Evolutionary conservation across 805 yeast genomes (phyloP).

Genomic region (Lipomyces lipofer): DNA sequence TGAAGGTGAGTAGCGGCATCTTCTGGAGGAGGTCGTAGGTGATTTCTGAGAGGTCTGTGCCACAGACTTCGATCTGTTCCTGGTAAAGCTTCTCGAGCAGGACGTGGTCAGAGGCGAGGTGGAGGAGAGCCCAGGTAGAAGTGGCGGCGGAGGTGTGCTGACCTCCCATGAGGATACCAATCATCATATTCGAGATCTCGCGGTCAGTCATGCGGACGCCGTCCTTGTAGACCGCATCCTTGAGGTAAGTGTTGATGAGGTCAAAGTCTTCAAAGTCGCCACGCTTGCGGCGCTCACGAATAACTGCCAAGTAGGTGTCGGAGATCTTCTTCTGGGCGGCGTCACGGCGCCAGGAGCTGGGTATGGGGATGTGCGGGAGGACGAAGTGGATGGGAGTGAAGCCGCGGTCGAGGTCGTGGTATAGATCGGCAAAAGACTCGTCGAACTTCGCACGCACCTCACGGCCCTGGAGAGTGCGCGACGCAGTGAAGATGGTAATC

Average conservation of each 20-base stretch:
- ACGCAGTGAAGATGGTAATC: conserved; percentile 93
- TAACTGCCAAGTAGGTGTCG: conserved; percentile 74
- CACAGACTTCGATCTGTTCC: conserved; percentile 68
- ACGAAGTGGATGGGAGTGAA: conserved; percentile 95
- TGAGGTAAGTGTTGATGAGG: conserved; percentile 83
- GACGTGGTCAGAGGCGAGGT: conserved; percentile 83
- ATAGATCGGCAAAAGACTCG: conserved; percentile 78
- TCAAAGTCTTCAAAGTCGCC: conserved; percentile 80
- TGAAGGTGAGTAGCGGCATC: conserved; percentile 77
- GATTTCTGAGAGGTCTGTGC: conserved; percentile 49
- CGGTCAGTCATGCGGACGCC: conserved; percentile 93
- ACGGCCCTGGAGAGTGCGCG: conserved; percentile 85
- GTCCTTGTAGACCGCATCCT: conserved; percentile 82
- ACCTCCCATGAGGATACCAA: conserved; percentile 98
- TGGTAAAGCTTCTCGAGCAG: conserved; percentile 76
- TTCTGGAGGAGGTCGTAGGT: conserved; percentile 80
- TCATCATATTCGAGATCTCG: conserved; percentile 88
- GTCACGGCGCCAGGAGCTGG: conserved; percentile 82
- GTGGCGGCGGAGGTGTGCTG: conserved; percentile 98
- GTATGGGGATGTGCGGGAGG: conserved; percentile 89
- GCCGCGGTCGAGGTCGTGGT: conserved; percentile 92
- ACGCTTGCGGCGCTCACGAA: conserved; percentile 66
- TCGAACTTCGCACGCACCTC: conserved; percentile 84
- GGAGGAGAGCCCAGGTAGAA: conserved; percentile 90
- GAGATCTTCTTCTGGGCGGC: conserved; percentile 82